phyloP scores from a whole-genome alignment of 495 filamentous ascomycete species.

The Xylaria cubensis region DNA sequence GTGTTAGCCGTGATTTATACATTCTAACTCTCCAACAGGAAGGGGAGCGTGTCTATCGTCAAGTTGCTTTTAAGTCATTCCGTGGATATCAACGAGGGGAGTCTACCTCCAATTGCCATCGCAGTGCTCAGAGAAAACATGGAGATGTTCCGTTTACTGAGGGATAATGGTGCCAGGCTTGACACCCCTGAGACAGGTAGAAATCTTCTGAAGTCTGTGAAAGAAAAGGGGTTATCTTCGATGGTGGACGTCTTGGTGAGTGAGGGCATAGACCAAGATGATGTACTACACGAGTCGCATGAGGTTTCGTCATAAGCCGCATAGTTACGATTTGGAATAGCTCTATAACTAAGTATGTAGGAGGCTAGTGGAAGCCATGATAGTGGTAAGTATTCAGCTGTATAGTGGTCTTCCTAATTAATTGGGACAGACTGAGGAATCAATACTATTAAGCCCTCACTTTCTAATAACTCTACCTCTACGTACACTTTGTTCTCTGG shows the following conservation, averaged over 20 bases:
- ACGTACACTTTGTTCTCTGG: too few species aligned
- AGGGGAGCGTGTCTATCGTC: not conserved
- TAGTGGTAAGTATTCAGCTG: too few species aligned
- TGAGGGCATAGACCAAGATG: constrained; percentile 1
- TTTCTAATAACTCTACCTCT: too few species aligned
- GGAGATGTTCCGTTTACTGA: constrained; percentile 11
- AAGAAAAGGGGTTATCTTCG: not conserved
- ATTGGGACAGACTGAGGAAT: too few species aligned
- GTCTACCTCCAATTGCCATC: not conserved
- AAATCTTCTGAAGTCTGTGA: not conserved
- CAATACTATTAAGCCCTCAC: too few species aligned
- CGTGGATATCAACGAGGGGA: not conserved
- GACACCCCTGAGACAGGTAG: constrained; percentile 8
- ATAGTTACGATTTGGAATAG: too few species aligned
- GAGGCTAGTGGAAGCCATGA: too few species aligned
- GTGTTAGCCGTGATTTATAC: not conserved
- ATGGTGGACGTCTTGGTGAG: constrained; percentile 13
- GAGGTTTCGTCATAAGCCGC: too few species aligned
- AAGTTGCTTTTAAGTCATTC: not conserved
- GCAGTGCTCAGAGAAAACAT: constrained; percentile 4
- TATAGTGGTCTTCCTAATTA: too few species aligned
- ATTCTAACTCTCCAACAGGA: not conserved
- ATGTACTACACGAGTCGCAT: not conserved
- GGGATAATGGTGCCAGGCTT: constrained; percentile 3
- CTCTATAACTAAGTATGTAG: too few species aligned